Base-by-base conservation (phyloP, 2,329 filamentous ascomycete genomes). In the Hymenoscyphus linearis region DNA sequence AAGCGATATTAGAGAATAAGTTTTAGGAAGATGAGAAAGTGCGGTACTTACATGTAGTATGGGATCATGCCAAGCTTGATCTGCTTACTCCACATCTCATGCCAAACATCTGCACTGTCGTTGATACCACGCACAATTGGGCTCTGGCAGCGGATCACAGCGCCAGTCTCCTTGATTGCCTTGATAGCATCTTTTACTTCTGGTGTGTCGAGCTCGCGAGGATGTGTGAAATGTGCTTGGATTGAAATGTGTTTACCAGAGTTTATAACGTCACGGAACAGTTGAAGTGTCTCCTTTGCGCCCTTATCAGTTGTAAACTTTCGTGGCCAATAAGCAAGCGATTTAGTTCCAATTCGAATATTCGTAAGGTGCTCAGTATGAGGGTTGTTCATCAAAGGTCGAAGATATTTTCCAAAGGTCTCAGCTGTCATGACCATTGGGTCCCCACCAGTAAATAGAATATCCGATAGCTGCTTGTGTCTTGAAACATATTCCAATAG, bases 361-460 rank as follows among this genome's bases (percentile, higher is more conserved):
- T 57, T 62, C 13, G 60, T 34, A 14, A 62, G 44, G 37, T 62
- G 60, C 3, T 25, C 34, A n/a, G 53, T 57, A 3, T 52, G 53
- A 1, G 57, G 52, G 14, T 56, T 53, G 13, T 59, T 25, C 1
- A 62, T 54, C 16, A 62, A 25, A 26, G 60, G 60, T 3, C 37
- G 22, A 2, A 62, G 27, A 47, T 62, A 62, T 7, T 25, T 25
- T 10, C 14, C 14, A 18, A 62, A 37, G 4, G 16, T 36, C 26
- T 50, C 14, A 1, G 60, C 34, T 25, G 22, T 47, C 53, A 60
- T 60, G 18, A 60, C 53, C 60, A 62, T 62, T n/a, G 60, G 55
- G 22, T 62, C 60, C 25, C 60, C 60, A 10, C 60, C 60, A 26
- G 60, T 62, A 35, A 62, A 59, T 3, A 62, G 60, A 14, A 62